Evolutionary conservation across 768 basidiomycete genomes (phyloP).

Genomic region (Stropharia rugosoannulata): DNA sequence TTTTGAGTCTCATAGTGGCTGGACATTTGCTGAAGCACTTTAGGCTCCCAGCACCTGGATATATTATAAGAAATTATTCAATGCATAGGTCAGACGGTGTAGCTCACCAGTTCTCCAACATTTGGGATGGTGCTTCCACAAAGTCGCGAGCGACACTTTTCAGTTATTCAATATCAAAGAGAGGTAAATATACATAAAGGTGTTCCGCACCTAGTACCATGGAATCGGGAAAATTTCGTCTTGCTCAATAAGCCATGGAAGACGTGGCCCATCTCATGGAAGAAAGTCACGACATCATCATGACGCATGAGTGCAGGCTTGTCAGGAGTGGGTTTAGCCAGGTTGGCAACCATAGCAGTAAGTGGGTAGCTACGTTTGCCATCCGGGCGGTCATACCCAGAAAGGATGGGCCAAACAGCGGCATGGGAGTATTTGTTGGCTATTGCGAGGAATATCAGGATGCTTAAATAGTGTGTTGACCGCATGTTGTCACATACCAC

Average conservation of each 20-base stretch:
- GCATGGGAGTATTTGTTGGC: conserved; percentile 84
- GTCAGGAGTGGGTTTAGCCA: conserved; percentile 80
- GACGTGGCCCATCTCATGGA: conserved; percentile 87
- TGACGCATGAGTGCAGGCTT: conserved; percentile 87
- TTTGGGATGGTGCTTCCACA: conserved; percentile 89
- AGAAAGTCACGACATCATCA: conserved; percentile 86
- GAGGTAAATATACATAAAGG: background rate
- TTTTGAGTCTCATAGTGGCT: conserved; percentile 77
- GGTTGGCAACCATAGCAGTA: conserved; percentile 86
- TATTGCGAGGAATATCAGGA: conserved; percentile 21
- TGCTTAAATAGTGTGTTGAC: background rate
- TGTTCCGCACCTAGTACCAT: conserved; percentile 60
- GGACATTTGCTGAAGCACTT: conserved; percentile 75
- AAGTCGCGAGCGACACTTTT: conserved; percentile 72
- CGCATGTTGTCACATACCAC: conserved; percentile 44
- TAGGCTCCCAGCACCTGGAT: conserved; percentile 76
- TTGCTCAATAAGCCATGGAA: conserved; percentile 69
- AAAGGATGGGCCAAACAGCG: conserved; percentile 76
- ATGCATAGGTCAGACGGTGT: background rate
- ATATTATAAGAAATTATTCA: background rate
- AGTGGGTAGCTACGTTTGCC: conserved; percentile 72
- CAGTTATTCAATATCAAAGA: background rate
- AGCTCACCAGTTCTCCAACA: conserved; percentile 85
- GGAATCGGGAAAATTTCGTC: conserved; percentile 76
- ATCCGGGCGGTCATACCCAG: conserved; percentile 58